A percentile compares a stretch with the other conserved stretches of the same genome.
phyloP scores from a whole-genome alignment of 1,284 basidiomycete species.

The Amylostereum chailletii region DNA sequence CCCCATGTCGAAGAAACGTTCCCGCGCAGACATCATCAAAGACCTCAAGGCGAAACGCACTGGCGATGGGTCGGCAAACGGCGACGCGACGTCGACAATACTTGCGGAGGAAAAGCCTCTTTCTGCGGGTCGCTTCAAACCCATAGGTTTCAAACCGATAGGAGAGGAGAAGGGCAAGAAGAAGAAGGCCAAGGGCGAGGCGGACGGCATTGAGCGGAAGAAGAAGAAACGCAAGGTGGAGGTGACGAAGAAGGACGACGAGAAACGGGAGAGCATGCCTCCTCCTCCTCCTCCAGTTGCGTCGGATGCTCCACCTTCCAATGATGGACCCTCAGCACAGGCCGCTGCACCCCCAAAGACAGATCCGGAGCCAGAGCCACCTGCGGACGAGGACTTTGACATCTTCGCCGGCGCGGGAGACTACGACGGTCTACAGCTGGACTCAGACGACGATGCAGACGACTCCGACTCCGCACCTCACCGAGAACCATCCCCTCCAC shows the following conservation, averaged over 20 bases:
- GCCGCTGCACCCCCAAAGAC: conserved; percentile 11
- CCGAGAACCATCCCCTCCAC: not conserved
- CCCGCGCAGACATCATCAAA: conserved; percentile 64
- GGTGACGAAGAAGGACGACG: conserved; percentile 17
- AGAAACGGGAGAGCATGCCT: too few species aligned
- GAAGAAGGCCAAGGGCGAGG: conserved; percentile 20
- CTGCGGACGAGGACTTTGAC: conserved; percentile 48
- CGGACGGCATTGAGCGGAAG: conserved; percentile 22
- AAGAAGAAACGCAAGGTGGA: conserved; percentile 25
- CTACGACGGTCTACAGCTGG: conserved; percentile 64
- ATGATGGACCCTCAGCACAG: not conserved
- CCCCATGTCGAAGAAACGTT: conserved; percentile 47
- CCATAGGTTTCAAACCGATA: conserved; percentile 69
- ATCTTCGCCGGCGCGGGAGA: conserved; percentile 85
- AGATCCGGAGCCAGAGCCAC: conserved; percentile 23
- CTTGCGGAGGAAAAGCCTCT: conserved; percentile 40
- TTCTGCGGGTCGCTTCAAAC: conserved; percentile 61
- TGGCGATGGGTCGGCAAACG: conserved; percentile 12
- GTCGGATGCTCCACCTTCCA: conserved; percentile 11
- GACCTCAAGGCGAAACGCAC: conserved; percentile 60
- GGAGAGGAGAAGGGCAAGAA: conserved; percentile 28
- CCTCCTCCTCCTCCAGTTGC: conserved; percentile 11
- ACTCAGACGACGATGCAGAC: conserved; percentile 44
- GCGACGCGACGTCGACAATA: conserved; percentile 17
- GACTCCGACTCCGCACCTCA: conserved; percentile 22